Conservation (phyloP, 78 protist genomes). For the Tieghemostelium lacteum region DNA sequence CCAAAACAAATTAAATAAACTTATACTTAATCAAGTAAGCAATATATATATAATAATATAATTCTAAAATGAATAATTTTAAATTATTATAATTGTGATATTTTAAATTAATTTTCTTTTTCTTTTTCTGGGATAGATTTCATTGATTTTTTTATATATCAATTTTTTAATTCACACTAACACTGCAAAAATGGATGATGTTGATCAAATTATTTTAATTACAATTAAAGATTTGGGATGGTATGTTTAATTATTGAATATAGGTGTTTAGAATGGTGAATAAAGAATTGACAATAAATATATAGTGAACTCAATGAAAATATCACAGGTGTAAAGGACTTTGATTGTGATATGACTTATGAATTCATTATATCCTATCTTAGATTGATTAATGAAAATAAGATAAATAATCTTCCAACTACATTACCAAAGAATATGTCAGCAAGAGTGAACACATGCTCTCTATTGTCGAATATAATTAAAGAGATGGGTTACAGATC, state of each 20-base stretch:
- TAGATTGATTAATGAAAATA: slow-evolving; percentile 52
- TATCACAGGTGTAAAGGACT: slow-evolving; percentile 46
- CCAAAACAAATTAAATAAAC: slow-evolving; percentile 11
- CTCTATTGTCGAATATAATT: slow-evolving; percentile 46
- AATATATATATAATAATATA: no score
- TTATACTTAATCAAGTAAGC: no score
- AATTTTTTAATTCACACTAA: no score
- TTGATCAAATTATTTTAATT: slow-evolving; percentile 70
- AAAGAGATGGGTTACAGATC: slow-evolving; percentile 76
- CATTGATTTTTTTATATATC: no score
- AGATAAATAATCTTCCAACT: slow-evolving; percentile 36
- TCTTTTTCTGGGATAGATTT: no score
- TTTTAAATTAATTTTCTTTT: no score
- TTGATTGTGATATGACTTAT: slow-evolving; percentile 71
- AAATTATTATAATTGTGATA: no score
- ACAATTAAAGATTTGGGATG: slow-evolving; percentile 79
- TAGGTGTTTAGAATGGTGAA: not conserved
- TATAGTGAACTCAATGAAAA: slow-evolving; percentile 56
- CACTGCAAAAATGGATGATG: slow-evolving; percentile 69
- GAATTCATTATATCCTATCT: slow-evolving; percentile 41
- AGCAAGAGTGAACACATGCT: slow-evolving; percentile 60
- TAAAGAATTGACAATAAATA: not conserved
- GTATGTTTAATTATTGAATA: not conserved
- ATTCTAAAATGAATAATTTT: no score
- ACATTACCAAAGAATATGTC: slow-evolving; percentile 82